Evolutionary conservation across 257 asterid genomes (phyloP).

Genomic region (Apocynum venetum): DNA sequence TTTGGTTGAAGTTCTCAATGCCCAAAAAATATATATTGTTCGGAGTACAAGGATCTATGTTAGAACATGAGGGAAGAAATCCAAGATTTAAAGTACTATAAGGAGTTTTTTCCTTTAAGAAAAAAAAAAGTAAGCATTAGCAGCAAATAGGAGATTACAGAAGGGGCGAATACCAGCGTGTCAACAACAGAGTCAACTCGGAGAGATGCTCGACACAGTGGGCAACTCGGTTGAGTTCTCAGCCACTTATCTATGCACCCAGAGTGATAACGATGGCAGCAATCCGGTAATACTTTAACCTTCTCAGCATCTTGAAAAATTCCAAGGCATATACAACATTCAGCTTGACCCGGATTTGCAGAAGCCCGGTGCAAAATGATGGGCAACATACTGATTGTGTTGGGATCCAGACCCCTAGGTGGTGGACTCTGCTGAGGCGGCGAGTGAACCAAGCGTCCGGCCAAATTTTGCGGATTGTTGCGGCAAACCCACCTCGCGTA

Average conservation of each 20-base stretch:
- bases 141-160: too few relatives aligned
- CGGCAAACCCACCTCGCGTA: slow-evolving; percentile 62
- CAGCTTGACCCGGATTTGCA: slow-evolving; percentile 21
- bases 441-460: slow-evolving; percentile 31
- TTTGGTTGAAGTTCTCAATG: too few relatives aligned
- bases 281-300: slow-evolving; percentile 30
- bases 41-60: too few relatives aligned
- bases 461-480: slow-evolving; percentile 15
- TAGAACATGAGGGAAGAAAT: too few relatives aligned
- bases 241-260: slow-evolving; percentile 74
- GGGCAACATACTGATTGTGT: slow-evolving; percentile 41
- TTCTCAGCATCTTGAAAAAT: slow-evolving; percentile 33
- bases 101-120: too few relatives aligned
- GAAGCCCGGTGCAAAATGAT: slow-evolving; percentile 35
- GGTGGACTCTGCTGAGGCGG: slow-evolving; percentile 25
- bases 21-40: too few relatives aligned
- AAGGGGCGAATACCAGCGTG: background rate
- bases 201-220: slow-evolving; percentile 66
- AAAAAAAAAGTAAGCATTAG: too few relatives aligned
- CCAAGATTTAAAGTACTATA: too few relatives aligned
- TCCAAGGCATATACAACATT: slow-evolving; percentile 52
- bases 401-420: slow-evolving; percentile 50
- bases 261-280: slow-evolving; percentile 34
- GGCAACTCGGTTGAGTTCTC: slow-evolving; percentile 63
- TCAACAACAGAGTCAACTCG: slow-evolving; percentile 57